These are phyloP conservation scores for Aschersonia sp. DNA, from an alignment of 2,329 filamentous ascomycete genomes.

Conservation along the genomic window DNA sequence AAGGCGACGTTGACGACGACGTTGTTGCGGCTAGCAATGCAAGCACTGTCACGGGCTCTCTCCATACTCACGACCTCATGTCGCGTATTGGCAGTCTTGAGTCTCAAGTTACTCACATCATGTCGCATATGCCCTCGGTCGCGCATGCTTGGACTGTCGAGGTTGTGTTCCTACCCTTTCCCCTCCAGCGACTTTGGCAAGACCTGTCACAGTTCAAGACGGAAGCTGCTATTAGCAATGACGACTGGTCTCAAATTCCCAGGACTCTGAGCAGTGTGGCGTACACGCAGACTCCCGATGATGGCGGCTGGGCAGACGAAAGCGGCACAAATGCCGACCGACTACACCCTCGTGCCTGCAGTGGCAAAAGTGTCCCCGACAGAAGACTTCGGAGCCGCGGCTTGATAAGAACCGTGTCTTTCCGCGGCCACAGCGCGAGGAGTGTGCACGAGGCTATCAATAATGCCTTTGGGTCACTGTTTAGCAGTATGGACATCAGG, in stretches of 20 bases:
- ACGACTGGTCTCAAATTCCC: slow-evolving; percentile 42
- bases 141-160: slow-evolving; percentile 59
- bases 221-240: slow-evolving; percentile 18
- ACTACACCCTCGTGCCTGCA: slow-evolving; percentile 55
- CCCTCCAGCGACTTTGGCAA: slow-evolving; percentile 41
- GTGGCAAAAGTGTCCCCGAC: slow-evolving; percentile 46
- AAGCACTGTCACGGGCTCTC: slow-evolving; percentile 29
- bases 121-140: slow-evolving; percentile 46
- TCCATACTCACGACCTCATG: slow-evolving; percentile 29
- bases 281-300: slow-evolving; percentile 29
- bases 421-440: slow-evolving; percentile 49
- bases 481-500: slow-evolving; percentile 28
- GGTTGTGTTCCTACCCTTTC: slow-evolving; percentile 62
- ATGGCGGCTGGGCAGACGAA: slow-evolving; percentile 27
- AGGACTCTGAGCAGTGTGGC: slow-evolving; percentile 29
- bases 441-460: slow-evolving; percentile 53
- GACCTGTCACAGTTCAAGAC: slow-evolving; percentile 32
- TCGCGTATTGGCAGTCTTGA: slow-evolving; percentile 35
- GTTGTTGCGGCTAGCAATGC: slow-evolving; percentile 28
- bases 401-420: slow-evolving; percentile 47
- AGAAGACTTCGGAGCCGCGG: slow-evolving; percentile 63
- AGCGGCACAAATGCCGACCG: slow-evolving; percentile 38
- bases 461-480: slow-evolving; percentile 44
- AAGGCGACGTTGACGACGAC: slow-evolving; percentile 22
- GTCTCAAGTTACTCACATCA: slow-evolving; percentile 38